These are phyloP conservation scores for Cucurbita pepo DNA, from an alignment of 306 rosid genomes.

Conservation along the genomic window DNA sequence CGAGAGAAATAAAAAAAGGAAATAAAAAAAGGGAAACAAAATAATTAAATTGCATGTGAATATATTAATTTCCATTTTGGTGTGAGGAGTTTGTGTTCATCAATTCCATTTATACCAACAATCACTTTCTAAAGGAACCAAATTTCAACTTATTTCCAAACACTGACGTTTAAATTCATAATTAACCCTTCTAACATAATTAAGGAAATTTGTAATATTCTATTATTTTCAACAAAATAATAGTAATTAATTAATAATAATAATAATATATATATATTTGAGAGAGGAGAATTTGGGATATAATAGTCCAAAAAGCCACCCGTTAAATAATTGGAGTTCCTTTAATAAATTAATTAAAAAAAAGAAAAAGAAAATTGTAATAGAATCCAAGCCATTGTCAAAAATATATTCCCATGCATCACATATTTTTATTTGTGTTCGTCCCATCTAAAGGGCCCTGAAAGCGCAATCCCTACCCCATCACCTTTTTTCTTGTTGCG, in stretches of 20 bases:
- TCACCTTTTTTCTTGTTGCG: constrained; percentile 25
- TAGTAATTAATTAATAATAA: too few relatives aligned
- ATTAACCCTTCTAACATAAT: background rate
- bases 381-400: background rate
- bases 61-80: background rate
- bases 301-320: background rate
- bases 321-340: background rate
- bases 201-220: background rate
- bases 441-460: background rate
- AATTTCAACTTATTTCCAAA: background rate
- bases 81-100: background rate
- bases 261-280: too few relatives aligned
- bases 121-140: background rate
- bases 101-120: background rate
- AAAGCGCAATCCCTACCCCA: constrained; percentile 2
- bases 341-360: background rate
- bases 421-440: background rate
- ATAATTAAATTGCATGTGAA: background rate
- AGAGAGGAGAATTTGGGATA: background rate
- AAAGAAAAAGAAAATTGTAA: background rate
- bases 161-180: background rate
- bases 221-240: background rate
- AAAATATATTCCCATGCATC: constrained; percentile 1
- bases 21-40: too few relatives aligned
- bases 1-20: background rate